Base-by-base conservation (phyloP, 148 eudicot species). In the Vaccinium vitisidaea region DNA sequence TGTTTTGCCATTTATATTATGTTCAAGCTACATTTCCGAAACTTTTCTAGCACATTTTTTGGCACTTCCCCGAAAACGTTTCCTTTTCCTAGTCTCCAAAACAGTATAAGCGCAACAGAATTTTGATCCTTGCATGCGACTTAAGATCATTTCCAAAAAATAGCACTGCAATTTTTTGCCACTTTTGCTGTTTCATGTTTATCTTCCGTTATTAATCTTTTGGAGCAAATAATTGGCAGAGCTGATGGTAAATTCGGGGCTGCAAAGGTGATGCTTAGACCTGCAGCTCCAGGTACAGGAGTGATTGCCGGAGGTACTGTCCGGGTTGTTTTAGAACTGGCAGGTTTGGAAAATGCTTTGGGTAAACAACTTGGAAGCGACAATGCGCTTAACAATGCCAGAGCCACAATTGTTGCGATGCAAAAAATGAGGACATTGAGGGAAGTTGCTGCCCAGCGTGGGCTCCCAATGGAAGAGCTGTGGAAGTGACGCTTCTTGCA, bases 231-330 rank as follows among this genome's bases (percentile, higher is more conserved):
- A 46, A 83, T 83, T 85, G 86, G 75, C 93, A 96, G 99, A 82
- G 84, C 90, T 67, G 93, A 94, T 27, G 98, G 94, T 15, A 92
- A 94, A 67, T 95, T 87, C 74, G 98, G 99, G 49, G 99, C 99
- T 81, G 99, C 99, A 16, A 92, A 86, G 87, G 99, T 97, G 89
- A 97, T 97, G 99, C 95, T 97, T 23, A 91, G 99, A 59, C 99
- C 99, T 1, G 98, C 99, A 27, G 87, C 93, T 58, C 98, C 99
- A 3, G 99, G 99, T 82, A 94, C 96, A 3, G 99, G 99, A 49
- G 96, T 97, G 55, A 90, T 92, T 82, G 99, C 99, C 0, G 99
- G 99, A 61, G 98, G 98, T 49, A 88, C 98, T 6, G 98, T 97
- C 8, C 88, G 98, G 75, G 91, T 90, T 3, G 98, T 97, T 30